A percentile compares a stretch with the other conserved stretches of the same genome.
Conservation (phyloP, 805 yeast genomes). For the Danielozyma ontarioensis region DNA sequence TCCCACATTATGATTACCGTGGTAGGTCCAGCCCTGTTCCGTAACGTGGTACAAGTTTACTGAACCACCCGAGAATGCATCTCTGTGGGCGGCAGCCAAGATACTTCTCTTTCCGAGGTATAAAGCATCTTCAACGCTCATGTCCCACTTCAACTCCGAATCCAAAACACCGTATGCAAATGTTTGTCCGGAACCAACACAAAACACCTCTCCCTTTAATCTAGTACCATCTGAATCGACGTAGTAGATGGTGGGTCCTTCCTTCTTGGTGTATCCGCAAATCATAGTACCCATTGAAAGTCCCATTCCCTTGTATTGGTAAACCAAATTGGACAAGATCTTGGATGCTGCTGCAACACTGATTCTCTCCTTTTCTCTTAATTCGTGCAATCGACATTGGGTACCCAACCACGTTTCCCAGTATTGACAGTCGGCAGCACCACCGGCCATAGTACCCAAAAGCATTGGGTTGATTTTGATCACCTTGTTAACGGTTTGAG, state of each 20-base stretch:
- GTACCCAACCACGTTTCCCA: constrained; percentile 99
- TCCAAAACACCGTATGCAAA: constrained; percentile 98
- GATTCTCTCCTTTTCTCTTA: constrained; percentile 90
- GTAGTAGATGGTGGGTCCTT: constrained; percentile 92
- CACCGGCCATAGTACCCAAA: constrained; percentile 98
- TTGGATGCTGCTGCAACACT: constrained; percentile 96
- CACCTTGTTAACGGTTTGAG: constrained; percentile 96
- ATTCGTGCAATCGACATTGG: constrained; percentile 91
- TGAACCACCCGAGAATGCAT: constrained; percentile 97
- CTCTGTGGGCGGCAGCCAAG: constrained; percentile 97
- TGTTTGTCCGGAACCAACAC: constrained; percentile 99
- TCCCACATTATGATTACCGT: constrained; percentile 93
- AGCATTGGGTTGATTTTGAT: constrained; percentile 93
- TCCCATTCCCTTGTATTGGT: constrained; percentile 96
- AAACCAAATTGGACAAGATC: constrained; percentile 84
- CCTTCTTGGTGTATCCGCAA: constrained; percentile 93
- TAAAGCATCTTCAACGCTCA: constrained; percentile 88
- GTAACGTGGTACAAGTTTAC: constrained; percentile 89
- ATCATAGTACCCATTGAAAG: constrained; percentile 99
- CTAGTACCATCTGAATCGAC: constrained; percentile 98
- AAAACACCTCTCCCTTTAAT: constrained; percentile 87
- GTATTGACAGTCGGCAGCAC: constrained; percentile 98
- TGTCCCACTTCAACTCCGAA: constrained; percentile 87
- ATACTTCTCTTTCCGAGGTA: constrained; percentile 93
- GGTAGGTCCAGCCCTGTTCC: constrained; percentile 91